Evolutionary conservation across 1,284 basidiomycete species (phyloP).

Genomic region (Apiotrichum sp.): DNA sequence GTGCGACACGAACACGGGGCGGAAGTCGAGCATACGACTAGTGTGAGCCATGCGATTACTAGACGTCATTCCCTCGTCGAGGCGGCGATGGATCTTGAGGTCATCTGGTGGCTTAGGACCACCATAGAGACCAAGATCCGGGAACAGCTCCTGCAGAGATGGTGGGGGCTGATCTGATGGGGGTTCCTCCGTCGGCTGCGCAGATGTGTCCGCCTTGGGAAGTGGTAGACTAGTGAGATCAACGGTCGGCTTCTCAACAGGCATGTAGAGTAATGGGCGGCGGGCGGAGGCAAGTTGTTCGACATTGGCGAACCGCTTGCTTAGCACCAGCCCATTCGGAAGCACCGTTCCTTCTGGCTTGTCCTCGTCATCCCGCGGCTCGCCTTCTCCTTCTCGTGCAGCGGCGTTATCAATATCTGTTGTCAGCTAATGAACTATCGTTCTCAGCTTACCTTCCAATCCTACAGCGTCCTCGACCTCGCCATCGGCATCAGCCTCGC

Average conservation of each 20-base stretch:
- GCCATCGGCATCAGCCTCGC: slow-evolving; percentile 24
- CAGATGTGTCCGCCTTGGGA: background rate
- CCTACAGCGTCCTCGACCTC: slow-evolving; percentile 28
- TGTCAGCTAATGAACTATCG: background rate
- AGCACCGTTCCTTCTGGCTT: slow-evolving; percentile 24
- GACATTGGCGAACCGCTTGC: slow-evolving; percentile 32
- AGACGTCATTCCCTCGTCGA: slow-evolving; percentile 50
- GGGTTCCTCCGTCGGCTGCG: background rate
- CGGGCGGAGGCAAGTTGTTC: slow-evolving; percentile 28
- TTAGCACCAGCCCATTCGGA: slow-evolving; percentile 33
- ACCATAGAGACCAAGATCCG: slow-evolving; percentile 50
- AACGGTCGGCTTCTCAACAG: slow-evolving; percentile 29
- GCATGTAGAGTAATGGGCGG: slow-evolving; percentile 31
- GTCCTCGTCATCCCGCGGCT: slow-evolving; percentile 15
- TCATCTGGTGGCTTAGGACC: slow-evolving; percentile 39
- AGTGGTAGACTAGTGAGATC: slow-evolving; percentile 27
- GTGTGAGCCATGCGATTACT: slow-evolving; percentile 50
- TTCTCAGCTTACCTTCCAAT: slow-evolving; percentile 20
- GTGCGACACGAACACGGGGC: slow-evolving; percentile 54
- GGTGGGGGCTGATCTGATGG: slow-evolving; percentile 17
- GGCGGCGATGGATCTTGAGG: slow-evolving; percentile 47
- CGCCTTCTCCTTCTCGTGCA: slow-evolving; percentile 5
- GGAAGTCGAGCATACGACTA: slow-evolving; percentile 52
- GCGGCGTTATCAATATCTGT: slow-evolving; percentile 17
- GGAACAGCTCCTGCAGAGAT: slow-evolving; percentile 49